Evolutionary conservation across 176 grass and related monocot species (phyloP).

Genomic region (Carex myosuroides): DNA sequence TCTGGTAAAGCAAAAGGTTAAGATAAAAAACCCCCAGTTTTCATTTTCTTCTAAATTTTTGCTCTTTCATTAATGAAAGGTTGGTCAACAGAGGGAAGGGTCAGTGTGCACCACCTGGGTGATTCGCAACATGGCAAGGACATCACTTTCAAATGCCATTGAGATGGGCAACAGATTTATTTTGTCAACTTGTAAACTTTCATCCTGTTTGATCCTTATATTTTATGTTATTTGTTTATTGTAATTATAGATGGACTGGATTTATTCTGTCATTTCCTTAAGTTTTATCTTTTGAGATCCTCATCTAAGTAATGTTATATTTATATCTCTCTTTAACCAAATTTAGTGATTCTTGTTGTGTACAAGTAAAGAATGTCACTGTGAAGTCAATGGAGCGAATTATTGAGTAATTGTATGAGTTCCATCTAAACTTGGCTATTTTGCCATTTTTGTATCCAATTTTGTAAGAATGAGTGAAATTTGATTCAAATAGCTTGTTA

Average conservation of each 20-base stretch:
- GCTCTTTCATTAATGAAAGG: slow-evolving; percentile 34
- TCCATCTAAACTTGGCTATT: no score
- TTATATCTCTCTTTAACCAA: no score
- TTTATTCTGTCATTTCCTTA: neutral
- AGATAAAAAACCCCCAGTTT: slow-evolving; percentile 13
- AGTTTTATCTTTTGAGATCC: neutral
- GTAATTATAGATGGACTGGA: neutral
- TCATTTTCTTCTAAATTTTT: slow-evolving; percentile 2
- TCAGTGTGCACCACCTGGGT: slow-evolving; percentile 72
- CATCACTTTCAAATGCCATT: slow-evolving; percentile 95
- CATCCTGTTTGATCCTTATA: slow-evolving; percentile 58
- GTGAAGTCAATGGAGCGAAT: no score
- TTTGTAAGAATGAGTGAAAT: no score
- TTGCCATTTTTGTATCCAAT: no score
- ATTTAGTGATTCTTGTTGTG: no score
- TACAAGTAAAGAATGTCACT: no score
- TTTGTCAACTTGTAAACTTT: slow-evolving; percentile 82
- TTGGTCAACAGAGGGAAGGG: slow-evolving; percentile 91
- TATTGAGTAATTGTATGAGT: no score
- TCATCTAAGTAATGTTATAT: neutral
- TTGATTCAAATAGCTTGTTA: no score
- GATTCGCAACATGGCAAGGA: slow-evolving; percentile 76
- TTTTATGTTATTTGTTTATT: neutral
- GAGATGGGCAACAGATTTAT: slow-evolving; percentile 64
- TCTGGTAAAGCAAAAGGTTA: slow-evolving; percentile 45